Base-by-base conservation (phyloP, 768 basidiomycete species). In the Russula sp. region DNA sequence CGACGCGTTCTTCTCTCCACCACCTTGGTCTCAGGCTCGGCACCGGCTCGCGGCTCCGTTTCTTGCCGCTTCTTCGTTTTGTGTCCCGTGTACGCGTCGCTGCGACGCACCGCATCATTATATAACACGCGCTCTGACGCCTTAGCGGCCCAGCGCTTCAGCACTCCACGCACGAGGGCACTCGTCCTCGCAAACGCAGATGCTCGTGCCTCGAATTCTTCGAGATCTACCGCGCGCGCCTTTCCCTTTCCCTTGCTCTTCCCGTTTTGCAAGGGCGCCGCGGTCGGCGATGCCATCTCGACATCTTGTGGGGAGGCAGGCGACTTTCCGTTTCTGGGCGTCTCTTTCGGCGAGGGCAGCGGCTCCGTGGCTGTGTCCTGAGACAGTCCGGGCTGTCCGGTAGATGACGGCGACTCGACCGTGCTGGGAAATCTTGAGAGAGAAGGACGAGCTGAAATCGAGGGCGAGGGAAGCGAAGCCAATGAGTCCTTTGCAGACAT, bases 11-110 rank as follows among this genome's bases (percentile, higher is more conserved):
- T 74, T 49, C 70, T 74, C 52, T 66, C 72, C 27, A 70, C 59
- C 2, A 70, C 63, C 55, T 55, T 57, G 0, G 52, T 39, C 22
- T 77, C 74, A 9, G 44, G 32, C 14, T 59, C 63, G 2, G 22
- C 27, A 31, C 55, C 63, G 0, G 62, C n/a, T 5, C 34, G 49
- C 0, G 53, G 32, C 7, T 69, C 66, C 9, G 70, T 64, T 3
- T 63, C 62, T 40, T 68, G 71, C 20, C 73, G 74, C 64, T 72
- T 70, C 66, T 72, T 73, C 18, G 58, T 37, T 44, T 55, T 59
- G 68, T 82, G 86, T 62, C 80, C 74, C 49, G 81, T 80, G 71
- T 90, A 90, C 4, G 76, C 77, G 32, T 87, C 81, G 60, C 86
- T 84, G 50, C 82, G 81, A 60, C 73, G 74, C 62, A 82, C 81